phyloP scores from a whole-genome alignment of 192 early-diverging fungal genomes.

The Backusella tarrabulga region DNA sequence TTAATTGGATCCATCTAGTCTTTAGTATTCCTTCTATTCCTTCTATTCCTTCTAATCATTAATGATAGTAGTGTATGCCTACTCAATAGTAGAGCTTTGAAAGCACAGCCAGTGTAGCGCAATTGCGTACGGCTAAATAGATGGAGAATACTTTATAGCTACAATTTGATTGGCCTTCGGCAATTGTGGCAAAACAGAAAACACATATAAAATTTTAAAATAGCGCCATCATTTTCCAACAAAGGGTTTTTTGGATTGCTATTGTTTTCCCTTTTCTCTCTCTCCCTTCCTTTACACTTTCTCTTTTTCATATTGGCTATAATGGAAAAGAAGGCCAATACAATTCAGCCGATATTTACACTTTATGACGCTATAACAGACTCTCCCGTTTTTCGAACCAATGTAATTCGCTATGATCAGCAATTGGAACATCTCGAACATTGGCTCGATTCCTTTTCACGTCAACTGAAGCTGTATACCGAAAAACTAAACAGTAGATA shows the following conservation, averaged over 20 bases:
- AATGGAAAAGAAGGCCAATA: background rate
- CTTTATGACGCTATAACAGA: slow-evolving; percentile 52
- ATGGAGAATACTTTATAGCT: background rate
- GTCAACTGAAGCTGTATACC: slow-evolving; percentile 34
- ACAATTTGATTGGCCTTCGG: background rate
- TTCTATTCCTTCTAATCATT: background rate
- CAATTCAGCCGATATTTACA: slow-evolving; percentile 24
- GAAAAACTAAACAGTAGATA: slow-evolving; percentile 44
- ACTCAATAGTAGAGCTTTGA: background rate
- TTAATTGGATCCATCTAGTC: background rate
- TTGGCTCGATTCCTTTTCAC: slow-evolving; percentile 50
- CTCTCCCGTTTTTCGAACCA: slow-evolving; percentile 52
- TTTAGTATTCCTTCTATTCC: background rate
- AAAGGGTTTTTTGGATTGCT: background rate
- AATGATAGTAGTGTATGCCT: background rate
- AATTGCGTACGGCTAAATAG: background rate
- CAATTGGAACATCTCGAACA: slow-evolving; percentile 54
- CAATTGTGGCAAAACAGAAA: background rate
- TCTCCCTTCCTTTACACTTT: background rate
- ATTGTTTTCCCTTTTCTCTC: background rate
- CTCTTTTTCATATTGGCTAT: background rate
- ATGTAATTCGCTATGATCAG: slow-evolving; percentile 53
- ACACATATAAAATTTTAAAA: background rate
- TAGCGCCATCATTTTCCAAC: background rate
- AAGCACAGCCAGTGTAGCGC: background rate